Percentiles rank a stretch among this genome's conserved stretches.
phyloP scores from a whole-genome alignment of 2,329 filamentous ascomycete species.

The Neonectria ditissima region DNA sequence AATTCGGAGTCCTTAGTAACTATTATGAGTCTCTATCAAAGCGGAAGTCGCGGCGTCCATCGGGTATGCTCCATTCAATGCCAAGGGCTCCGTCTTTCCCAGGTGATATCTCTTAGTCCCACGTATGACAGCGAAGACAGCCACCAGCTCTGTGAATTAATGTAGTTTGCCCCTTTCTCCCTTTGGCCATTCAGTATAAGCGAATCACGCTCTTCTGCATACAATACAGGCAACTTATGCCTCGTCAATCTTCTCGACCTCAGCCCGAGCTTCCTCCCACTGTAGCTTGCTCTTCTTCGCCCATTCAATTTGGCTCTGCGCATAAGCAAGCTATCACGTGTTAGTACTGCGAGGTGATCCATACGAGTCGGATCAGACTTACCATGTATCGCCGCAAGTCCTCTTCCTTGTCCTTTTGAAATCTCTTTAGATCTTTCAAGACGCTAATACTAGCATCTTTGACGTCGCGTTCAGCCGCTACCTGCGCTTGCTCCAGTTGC shows the following conservation, averaged over 20 bases:
- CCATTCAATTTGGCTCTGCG: conserved; percentile 94
- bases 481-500: conserved; percentile 90
- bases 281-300: conserved; percentile 89
- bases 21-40: conserved; percentile 1
- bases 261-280: conserved; percentile 89
- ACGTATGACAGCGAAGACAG: conserved; percentile 20
- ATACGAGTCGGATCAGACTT: conserved; percentile 51
- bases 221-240: conserved; percentile 49
- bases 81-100: conserved; percentile 15
- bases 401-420: conserved; percentile 95
- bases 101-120: conserved; percentile 17
- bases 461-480: conserved; percentile 90
- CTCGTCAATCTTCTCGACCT: conserved; percentile 88
- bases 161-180: conserved; percentile 26
- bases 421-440: conserved; percentile 88
- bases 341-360: conserved; percentile 35
- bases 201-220: conserved; percentile 17
- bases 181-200: conserved; percentile 22
- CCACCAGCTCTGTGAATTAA: conserved; percentile 34
- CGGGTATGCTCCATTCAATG: conserved; percentile 9
- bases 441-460: conserved; percentile 92
- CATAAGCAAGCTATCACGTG: conserved; percentile 80
- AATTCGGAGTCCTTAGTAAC: not conserved
- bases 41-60: not conserved
- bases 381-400: conserved; percentile 97